Base-by-base conservation (phyloP, 352 stramenopile genomes). In the Saprolegnia parasitica region DNA sequence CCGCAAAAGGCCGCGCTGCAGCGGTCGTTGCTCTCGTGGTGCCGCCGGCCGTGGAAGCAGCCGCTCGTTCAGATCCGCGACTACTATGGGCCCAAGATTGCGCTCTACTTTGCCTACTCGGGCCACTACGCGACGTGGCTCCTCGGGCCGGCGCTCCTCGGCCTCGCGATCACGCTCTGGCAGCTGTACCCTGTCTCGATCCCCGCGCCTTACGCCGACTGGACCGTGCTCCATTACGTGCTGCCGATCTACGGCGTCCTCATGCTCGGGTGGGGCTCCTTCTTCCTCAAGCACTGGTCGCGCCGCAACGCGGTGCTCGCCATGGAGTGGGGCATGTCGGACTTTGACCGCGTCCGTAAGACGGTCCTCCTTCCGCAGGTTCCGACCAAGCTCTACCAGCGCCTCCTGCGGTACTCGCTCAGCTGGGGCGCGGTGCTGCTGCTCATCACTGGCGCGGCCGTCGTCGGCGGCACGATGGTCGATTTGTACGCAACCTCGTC, bases 61-160 rank as follows among this genome's bases (percentile, higher is more conserved):
- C 86, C 86, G 0, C 90, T 94, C 60, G 79, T 89, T 56, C 76
- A 79, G 23, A 87, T 94, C 57, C 89, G 86, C 71, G 77, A 89
- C 67, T 94, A 94, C 73, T 94, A 91, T 77, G 86, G 86, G 57
- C 83, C 87, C 67, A 91, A 98, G 75, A 88, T 99, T 65, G 90
- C 92, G 23, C 96, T 99, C 64, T 99, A 99, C 78, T 99, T 99
- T 76, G 78, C 98, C 45, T 99, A 96, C 85, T 71, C 99, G 29
- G 93, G 98, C 20, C 94, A 98, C 77, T 97, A 94, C 74, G 97
- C 95, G 46, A 93, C 94, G 66, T 98, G 97, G 84, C 78, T 99
- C 26, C 74, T 98, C 20, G 95, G 96, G 60, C 87, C 97, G 23
- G 94, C 91, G 42, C 60, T 98, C 20, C 71, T 98, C 47, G 96